A percentile compares a stretch with the other conserved stretches of the same genome.
These are phyloP conservation scores for Uronychia setigera DNA, from an alignment of 73 alveolate genomes.

Conservation along the genomic window DNA sequence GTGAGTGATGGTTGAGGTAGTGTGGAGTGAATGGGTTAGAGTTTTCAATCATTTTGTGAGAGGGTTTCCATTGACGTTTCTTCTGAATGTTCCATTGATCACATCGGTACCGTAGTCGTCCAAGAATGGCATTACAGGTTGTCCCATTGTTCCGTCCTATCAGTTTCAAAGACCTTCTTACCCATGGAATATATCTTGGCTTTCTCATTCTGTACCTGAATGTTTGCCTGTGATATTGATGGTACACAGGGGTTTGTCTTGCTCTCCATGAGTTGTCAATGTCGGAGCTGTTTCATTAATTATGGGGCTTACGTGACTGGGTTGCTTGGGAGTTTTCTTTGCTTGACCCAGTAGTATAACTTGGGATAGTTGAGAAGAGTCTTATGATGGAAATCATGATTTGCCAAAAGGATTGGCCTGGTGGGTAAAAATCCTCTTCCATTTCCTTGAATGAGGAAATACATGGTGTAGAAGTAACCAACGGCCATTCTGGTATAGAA, in stretches of 20 bases:
- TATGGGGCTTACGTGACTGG: constrained; percentile 14
- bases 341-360: constrained; percentile 32
- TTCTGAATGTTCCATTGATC: constrained; percentile 74
- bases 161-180: not conserved
- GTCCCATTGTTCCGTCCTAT: constrained; percentile 61
- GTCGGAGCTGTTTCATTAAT: not conserved
- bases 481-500: constrained; percentile 54
- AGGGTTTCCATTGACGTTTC: constrained; percentile 57
- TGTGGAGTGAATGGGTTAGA: not conserved
- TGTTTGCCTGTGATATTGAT: constrained; percentile 66
- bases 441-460: constrained; percentile 55
- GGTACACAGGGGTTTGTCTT: constrained; percentile 64
- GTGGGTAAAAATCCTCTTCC: constrained; percentile 47
- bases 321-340: constrained; percentile 42
- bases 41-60: not conserved
- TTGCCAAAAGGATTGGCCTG: constrained; percentile 44
- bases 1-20: too few relatives aligned
- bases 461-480: constrained; percentile 35
- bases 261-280: constrained; percentile 65
- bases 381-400: constrained; percentile 24
- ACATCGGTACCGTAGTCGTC: constrained; percentile 60
- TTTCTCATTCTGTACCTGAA: constrained; percentile 65
- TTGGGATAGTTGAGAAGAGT: constrained; percentile 59
- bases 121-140: constrained; percentile 71
- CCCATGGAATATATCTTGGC: constrained; percentile 73